phyloP scores from a whole-genome alignment of 768 basidiomycete species.

The Pulveroboletus ravenelii region DNA sequence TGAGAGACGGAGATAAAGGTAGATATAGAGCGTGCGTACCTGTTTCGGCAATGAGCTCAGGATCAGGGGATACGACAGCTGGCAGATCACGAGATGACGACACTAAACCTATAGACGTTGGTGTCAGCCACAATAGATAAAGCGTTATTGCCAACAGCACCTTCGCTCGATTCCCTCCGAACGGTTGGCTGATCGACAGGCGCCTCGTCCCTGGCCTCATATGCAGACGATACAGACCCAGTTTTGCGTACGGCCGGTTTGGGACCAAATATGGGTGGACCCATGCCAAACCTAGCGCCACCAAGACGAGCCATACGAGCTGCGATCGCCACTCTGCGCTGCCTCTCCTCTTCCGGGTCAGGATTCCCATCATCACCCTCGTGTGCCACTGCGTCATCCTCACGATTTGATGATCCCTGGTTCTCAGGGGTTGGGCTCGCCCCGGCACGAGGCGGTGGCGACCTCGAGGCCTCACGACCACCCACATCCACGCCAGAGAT shows the following conservation, averaged over 20 bases:
- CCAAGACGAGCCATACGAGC: constrained; percentile 92
- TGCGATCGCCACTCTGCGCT: constrained; percentile 81
- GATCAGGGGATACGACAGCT: background rate
- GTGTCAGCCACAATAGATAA: constrained; percentile 7
- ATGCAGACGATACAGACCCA: constrained; percentile 12
- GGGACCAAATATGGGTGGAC: constrained; percentile 62
- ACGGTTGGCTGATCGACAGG: constrained; percentile 4
- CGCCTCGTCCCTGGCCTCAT: constrained; percentile 23
- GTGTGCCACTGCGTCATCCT: constrained; percentile 24
- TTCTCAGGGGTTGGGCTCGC: constrained; percentile 15
- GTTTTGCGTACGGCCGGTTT: constrained; percentile 41
- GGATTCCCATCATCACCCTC: constrained; percentile 24
- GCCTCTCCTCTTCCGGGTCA: constrained; percentile 67
- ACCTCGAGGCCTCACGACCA: constrained; percentile 28
- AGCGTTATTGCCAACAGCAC: constrained; percentile 6
- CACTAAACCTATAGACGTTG: constrained; percentile 5
- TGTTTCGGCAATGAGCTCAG: constrained; percentile 8
- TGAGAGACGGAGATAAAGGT: constrained; percentile 6
- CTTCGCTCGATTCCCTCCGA: constrained; percentile 14
- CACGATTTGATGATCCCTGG: constrained; percentile 17
- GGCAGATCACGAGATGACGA: constrained; percentile 13
- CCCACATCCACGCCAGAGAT: constrained; percentile 2
- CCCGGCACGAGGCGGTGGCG: constrained; percentile 31
- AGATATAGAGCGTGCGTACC: constrained; percentile 10
- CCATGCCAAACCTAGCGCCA: constrained; percentile 79